A percentile compares a stretch with the other conserved stretches of the same genome.
phyloP scores from a whole-genome alignment of 768 basidiomycete species.

The Dacryopinax spathularia region DNA sequence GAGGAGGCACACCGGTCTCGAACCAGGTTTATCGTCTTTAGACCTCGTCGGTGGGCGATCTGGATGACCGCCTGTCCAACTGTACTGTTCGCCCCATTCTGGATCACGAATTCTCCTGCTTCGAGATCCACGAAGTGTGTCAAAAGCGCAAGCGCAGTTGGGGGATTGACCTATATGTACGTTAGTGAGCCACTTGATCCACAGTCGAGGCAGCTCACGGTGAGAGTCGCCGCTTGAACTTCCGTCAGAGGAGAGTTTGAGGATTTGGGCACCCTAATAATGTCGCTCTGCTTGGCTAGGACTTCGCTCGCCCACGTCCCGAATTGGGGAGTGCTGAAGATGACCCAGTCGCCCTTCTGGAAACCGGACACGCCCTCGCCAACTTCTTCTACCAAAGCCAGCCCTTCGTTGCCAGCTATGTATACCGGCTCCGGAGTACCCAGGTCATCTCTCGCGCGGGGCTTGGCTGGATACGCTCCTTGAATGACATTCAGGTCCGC shows the following conservation, averaged over 20 bases:
- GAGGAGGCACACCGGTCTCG: conserved; percentile 44
- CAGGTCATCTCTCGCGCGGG: conserved; percentile 19
- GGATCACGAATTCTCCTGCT: conserved; percentile 65
- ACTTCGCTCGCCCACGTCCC: conserved; percentile 59
- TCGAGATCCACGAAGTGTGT: conserved; percentile 48
- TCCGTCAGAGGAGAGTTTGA: conserved; percentile 29
- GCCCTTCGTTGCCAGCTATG: conserved; percentile 63
- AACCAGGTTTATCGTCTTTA: conserved; percentile 72
- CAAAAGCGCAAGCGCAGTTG: conserved; percentile 75
- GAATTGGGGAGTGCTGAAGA: conserved; percentile 51
- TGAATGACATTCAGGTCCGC: conserved; percentile 51
- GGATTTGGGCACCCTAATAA: conserved; percentile 41
- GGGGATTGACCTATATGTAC: conserved; percentile 51
- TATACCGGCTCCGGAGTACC: conserved; percentile 22
- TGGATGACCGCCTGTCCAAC: conserved; percentile 81
- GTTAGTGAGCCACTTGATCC: background rate
- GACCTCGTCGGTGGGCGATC: conserved; percentile 53
- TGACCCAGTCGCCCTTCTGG: conserved; percentile 53
- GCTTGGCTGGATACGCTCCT: conserved; percentile 65
- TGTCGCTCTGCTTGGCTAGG: conserved; percentile 40
- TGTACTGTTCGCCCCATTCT: conserved; percentile 77
- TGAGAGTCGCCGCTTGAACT: conserved; percentile 60
- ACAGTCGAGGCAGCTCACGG: conserved; percentile 30
- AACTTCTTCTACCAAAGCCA: conserved; percentile 49
- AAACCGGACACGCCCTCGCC: conserved; percentile 40